Evolutionary conservation across 495 filamentous ascomycete species (phyloP).

Genomic region (Sphaerosporella brunnea): DNA sequence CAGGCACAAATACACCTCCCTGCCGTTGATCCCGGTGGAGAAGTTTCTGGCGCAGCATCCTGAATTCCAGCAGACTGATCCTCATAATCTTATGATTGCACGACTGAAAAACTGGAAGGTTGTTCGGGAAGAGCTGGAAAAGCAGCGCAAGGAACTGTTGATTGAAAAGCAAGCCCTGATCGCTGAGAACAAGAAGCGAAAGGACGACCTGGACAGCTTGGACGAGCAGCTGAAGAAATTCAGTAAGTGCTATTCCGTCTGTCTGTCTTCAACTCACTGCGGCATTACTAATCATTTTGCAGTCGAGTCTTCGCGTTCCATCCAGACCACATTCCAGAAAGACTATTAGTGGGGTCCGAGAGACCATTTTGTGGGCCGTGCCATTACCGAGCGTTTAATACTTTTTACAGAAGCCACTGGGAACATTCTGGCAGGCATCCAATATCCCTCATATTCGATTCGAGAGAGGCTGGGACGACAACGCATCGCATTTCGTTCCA

Average conservation of each 20-base stretch:
- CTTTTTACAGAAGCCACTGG: too few relatives aligned
- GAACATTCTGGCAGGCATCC: background rate
- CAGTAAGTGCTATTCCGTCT: constrained; percentile 8
- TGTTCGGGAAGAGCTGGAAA: constrained; percentile 72
- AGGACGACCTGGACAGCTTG: constrained; percentile 52
- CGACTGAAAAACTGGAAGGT: constrained; percentile 80
- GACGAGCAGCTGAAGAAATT: constrained; percentile 27
- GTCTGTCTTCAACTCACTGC: constrained; percentile 11
- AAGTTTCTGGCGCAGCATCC: constrained; percentile 69
- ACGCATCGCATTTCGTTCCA: background rate
- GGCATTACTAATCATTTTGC: constrained; percentile 3
- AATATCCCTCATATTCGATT: background rate
- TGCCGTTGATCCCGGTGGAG: constrained; percentile 67
- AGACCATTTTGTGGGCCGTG: background rate
- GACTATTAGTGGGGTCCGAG: constrained; percentile 15
- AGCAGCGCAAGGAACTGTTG: constrained; percentile 65
- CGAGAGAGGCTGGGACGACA: background rate
- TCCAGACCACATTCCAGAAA: constrained; percentile 25
- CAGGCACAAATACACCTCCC: constrained; percentile 72
- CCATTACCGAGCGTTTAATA: background rate
- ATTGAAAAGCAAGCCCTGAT: constrained; percentile 84
- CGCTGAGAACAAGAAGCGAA: constrained; percentile 84
- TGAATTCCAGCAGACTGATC: constrained; percentile 47
- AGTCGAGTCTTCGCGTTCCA: constrained; percentile 23
- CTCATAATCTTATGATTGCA: constrained; percentile 72